These are phyloP conservation scores for Dactylellina cionopaga DNA, from an alignment of 2,329 filamentous ascomycete species.

Conservation along the genomic window DNA sequence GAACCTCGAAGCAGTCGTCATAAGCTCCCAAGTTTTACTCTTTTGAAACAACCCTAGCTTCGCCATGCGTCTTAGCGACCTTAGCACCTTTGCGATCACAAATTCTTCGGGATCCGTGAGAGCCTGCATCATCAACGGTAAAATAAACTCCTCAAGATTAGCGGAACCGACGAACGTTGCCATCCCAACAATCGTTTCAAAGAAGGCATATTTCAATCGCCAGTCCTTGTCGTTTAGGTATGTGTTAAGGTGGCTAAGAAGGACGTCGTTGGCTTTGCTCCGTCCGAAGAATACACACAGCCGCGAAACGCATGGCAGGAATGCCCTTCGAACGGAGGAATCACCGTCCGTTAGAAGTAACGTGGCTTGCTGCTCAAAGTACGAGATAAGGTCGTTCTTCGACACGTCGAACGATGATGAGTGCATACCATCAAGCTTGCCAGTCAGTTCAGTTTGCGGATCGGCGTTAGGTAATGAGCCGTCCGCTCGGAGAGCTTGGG, in stretches of 20 bases:
- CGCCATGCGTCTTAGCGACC: slow-evolving; percentile 87
- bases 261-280: slow-evolving; percentile 91
- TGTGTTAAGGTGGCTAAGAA: slow-evolving; percentile 93
- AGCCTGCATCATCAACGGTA: slow-evolving; percentile 95
- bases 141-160: slow-evolving; percentile 91
- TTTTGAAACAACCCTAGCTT: slow-evolving; percentile 86
- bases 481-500: slow-evolving; percentile 85
- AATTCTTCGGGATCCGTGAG: slow-evolving; percentile 92
- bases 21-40: slow-evolving; percentile 84
- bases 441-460: slow-evolving; percentile 82
- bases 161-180: slow-evolving; percentile 88
- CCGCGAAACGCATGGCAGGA: slow-evolving; percentile 88
- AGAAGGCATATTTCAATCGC: slow-evolving; percentile 96
- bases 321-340: slow-evolving; percentile 85
- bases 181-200: slow-evolving; percentile 93
- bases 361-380: slow-evolving; percentile 90
- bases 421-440: slow-evolving; percentile 82
- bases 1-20: slow-evolving; percentile 83
- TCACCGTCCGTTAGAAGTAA: slow-evolving; percentile 87
- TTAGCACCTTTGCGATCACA: slow-evolving; percentile 88
- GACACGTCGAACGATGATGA: slow-evolving; percentile 44
- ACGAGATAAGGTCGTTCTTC: slow-evolving; percentile 79
- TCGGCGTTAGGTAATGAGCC: slow-evolving; percentile 80
- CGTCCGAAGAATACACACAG: slow-evolving; percentile 95
- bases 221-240: slow-evolving; percentile 97